Base-by-base conservation (phyloP, 352 stramenopile species). In the Phytophthora ramorum region DNA sequence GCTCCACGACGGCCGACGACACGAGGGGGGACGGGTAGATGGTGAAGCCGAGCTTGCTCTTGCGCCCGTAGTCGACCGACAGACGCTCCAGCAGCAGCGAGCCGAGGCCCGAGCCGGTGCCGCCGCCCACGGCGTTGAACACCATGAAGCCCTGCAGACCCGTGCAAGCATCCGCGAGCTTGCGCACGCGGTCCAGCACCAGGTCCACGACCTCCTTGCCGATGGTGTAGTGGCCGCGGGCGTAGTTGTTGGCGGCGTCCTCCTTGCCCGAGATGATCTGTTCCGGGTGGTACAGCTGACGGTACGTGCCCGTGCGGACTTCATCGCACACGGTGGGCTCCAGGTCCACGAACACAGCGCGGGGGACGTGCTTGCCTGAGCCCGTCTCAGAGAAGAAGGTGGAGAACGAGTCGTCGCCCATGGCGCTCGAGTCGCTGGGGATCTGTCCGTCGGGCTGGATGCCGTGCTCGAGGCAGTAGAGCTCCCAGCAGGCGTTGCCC, bases 221-320 rank as follows among this genome's bases (percentile, higher is more conserved):
- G 67, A 94, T 93, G 43, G 85, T 96, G 79, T 95, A 96, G 81
- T 98, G 95, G 59, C 96, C 96, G 76, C 94, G 94, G 50, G 96
- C 96, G 47, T 91, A 92, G 67, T 93, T 97, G 76, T 97, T 97
- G 19, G 87, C 89, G 0, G 95, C 96, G 73, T 98, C 96, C 74
- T 99, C 96, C 84, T 99, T 99, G 75, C 97, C 97, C 45, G 89
- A 97, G 74, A 99, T 99, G 75, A 99, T 98, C 78, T 99, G 96
- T 69, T 99, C 97, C 5, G 97, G 97, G 75, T 99, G 97, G 82
- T 99, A 99, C 38, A 99, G 76, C 69, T 98, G 91, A 61, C 93
- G 81, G 87, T 99, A 99, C 7, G 93, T 96, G 64, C 97, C 97
- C 32, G 86, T 93, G 65, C 97, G 93, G 34, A 99, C 93, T 85